Evolutionary conservation across 2,329 filamentous ascomycete genomes (phyloP).

Genomic region (Cladosporium sp.): DNA sequence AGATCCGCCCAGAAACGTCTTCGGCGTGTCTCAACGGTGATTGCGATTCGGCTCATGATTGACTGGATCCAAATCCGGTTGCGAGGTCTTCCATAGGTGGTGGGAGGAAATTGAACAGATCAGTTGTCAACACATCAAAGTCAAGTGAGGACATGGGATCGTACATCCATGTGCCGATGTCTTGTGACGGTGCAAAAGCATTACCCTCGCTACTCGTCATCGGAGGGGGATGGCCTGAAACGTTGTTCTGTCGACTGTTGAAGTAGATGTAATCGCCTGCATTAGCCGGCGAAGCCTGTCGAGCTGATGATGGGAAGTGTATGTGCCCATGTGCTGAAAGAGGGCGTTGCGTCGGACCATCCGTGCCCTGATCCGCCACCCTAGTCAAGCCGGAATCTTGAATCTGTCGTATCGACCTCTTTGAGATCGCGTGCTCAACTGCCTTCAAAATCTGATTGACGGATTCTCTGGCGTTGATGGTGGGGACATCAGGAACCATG

Average conservation of each 20-base stretch:
- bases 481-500: slow-evolving; percentile 21
- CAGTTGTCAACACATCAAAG: slow-evolving; percentile 27
- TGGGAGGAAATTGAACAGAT: slow-evolving; percentile 33
- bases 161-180: neutral
- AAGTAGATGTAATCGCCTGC: slow-evolving; percentile 12
- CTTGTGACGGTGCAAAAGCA: neutral
- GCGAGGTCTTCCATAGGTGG: neutral
- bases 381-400: neutral
- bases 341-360: neutral
- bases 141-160: slow-evolving; percentile 15
- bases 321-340: neutral
- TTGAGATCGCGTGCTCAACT: slow-evolving; percentile 20
- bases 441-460: slow-evolving; percentile 18
- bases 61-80: too few relatives aligned
- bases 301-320: neutral
- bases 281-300: neutral
- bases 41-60: too few relatives aligned
- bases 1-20: too few relatives aligned
- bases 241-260: neutral
- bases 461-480: slow-evolving; percentile 17
- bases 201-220: neutral
- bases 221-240: neutral
- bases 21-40: too few relatives aligned
- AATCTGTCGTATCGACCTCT: too few relatives aligned
- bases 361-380: neutral